A percentile compares a stretch with the other conserved stretches of the same genome.
phyloP scores from a whole-genome alignment of 495 filamentous ascomycete species.

The Hypoxylon trugodes region DNA sequence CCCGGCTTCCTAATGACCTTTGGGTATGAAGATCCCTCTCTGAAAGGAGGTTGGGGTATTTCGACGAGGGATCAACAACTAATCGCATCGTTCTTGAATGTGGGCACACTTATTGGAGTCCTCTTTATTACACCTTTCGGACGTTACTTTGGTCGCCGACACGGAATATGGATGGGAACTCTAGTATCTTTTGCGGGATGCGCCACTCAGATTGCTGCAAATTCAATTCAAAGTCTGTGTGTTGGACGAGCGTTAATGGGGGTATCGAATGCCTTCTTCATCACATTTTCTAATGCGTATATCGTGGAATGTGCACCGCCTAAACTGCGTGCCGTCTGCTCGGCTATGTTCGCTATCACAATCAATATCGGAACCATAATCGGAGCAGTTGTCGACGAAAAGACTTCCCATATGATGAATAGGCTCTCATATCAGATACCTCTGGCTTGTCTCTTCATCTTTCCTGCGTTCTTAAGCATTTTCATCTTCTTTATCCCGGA shows the following conservation, averaged over 20 bases:
- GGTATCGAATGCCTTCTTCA: constrained; percentile 55
- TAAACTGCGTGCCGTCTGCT: constrained; percentile 50
- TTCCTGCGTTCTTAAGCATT: constrained; percentile 52
- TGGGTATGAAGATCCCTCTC: constrained; percentile 45
- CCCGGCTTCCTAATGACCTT: constrained; percentile 51
- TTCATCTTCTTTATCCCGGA: constrained; percentile 60
- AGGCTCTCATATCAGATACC: constrained; percentile 58
- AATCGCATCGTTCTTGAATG: constrained; percentile 42
- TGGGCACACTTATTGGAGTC: constrained; percentile 44
- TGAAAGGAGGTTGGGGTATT: constrained; percentile 41
- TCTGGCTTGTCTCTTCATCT: constrained; percentile 55
- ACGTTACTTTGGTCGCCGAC: constrained; percentile 49
- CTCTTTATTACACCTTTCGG: constrained; percentile 50
- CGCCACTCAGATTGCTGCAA: constrained; percentile 52
- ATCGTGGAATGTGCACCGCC: constrained; percentile 52
- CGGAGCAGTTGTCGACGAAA: constrained; percentile 60
- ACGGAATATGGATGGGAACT: constrained; percentile 50
- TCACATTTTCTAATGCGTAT: constrained; percentile 58
- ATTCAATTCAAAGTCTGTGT: constrained; percentile 49
- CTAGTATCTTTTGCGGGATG: constrained; percentile 47
- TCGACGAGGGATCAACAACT: constrained; percentile 43
- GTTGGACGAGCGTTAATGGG: constrained; percentile 56
- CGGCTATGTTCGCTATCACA: constrained; percentile 55
- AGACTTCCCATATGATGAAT: constrained; percentile 49
- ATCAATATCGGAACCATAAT: constrained; percentile 56